phyloP scores from a whole-genome alignment of 306 rosid genomes.

The Hylodesmum podocarpum region DNA sequence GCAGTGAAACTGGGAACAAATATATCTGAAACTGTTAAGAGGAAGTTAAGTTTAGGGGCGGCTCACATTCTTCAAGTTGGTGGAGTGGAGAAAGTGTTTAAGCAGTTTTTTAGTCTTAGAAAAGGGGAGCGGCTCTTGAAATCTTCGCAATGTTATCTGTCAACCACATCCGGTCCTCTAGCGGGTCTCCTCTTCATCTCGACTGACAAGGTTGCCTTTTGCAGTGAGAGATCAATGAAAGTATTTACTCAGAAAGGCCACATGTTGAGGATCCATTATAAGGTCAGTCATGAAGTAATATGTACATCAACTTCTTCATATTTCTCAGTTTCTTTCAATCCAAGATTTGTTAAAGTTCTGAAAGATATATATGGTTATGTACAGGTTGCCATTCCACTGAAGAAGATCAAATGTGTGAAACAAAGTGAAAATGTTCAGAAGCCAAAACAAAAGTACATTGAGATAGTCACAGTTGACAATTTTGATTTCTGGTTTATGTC shows the following conservation, averaged over 20 bases:
- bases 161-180: conserved; percentile 76
- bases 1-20: conserved; percentile 49
- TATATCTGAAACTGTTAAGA: conserved; percentile 60
- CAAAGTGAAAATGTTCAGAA: conserved; percentile 29
- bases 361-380: neutral
- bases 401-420: conserved; percentile 28
- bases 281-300: conserved; percentile 15
- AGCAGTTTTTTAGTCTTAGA: conserved; percentile 41
- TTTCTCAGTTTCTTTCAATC: neutral
- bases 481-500: conserved; percentile 40
- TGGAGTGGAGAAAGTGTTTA: conserved; percentile 54
- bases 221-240: conserved; percentile 64
- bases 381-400: conserved; percentile 34
- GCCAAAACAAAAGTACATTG: conserved; percentile 34
- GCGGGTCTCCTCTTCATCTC: conserved; percentile 76
- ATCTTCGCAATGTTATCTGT: conserved; percentile 58
- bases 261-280: conserved; percentile 26
- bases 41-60: conserved; percentile 66
- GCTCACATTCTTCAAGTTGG: conserved; percentile 60
- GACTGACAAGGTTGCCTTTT: conserved; percentile 60
- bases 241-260: conserved; percentile 43
- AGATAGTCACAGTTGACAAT: conserved; percentile 27
- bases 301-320: neutral
- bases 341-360: neutral
- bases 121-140: conserved; percentile 60